Base-by-base conservation (phyloP, 2,329 filamentous ascomycete species). In the Hypoxylon sp. region DNA sequence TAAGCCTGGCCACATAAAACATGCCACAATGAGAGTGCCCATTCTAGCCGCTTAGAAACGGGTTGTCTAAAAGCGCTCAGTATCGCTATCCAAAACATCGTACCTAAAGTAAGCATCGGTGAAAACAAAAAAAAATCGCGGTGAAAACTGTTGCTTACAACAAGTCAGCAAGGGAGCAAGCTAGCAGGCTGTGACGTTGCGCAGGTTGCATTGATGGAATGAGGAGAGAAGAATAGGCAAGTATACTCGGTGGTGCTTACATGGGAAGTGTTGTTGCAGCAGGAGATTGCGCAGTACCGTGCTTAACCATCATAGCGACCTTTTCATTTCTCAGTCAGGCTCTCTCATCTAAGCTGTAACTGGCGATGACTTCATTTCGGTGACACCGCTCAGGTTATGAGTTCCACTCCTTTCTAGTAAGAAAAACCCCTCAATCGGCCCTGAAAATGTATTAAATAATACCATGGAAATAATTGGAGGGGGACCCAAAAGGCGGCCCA, bases 261-360 rank as follows among this genome's bases (percentile, higher is more conserved):
- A 58, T 53, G 60, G 45, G 36, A 58, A 25, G 11, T 41, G 38
- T 48, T 32, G 32, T 28, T 49, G 55, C 60, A 55, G 67, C 38
- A 63, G 52, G 61, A 65, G 59, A 63, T 70, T 68, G 62, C 59
- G 61, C 56, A 50, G 59, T 60, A 56, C 41, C 48, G 45, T 53
- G 30, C 21, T 45, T 60, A 23, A 25, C 48, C 50, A 32, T 59
- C 23, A 25, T 25, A 3, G 28, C 17, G 38, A 36, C 19, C n/a
- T 45, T 46, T 49, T 46, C 19, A 46, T 61, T 19, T 38, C 55
- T 55, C 19, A 17, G n/a, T 17, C 25, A 38, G 38, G 38, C 17
- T 30, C 30, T 50, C 60, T 50, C 55, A 43, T 23, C 48, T 49
- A 49, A 43, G 30, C 53, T 56, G 36, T 30, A 21, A 48, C 21